These are phyloP conservation scores for Chrysoporthe cubensis DNA, from an alignment of 2,329 filamentous ascomycete genomes.

Conservation along the genomic window DNA sequence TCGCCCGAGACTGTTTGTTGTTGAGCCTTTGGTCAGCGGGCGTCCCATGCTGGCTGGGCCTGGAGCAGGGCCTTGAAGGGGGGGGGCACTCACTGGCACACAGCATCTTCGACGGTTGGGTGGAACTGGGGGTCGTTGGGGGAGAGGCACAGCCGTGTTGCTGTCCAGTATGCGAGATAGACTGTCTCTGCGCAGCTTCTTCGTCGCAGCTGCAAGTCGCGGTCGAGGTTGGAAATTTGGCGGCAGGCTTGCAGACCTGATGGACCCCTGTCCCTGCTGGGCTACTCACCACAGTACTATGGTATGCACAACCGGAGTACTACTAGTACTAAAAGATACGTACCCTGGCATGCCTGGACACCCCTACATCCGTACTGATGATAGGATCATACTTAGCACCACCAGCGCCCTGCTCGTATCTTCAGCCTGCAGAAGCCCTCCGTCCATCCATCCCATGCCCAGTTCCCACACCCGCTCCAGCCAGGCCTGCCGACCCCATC, in stretches of 20 bases:
- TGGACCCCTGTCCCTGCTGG: slow-evolving; percentile 5
- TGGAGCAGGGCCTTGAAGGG: neutral
- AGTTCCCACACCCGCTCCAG: neutral
- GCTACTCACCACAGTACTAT: neutral
- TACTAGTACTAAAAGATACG: neutral
- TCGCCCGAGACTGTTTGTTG: slow-evolving; percentile 81
- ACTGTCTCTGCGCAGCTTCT: neutral
- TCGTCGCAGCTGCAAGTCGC: slow-evolving; percentile 1
- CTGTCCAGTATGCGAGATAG: neutral
- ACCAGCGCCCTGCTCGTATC: neutral
- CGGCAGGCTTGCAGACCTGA: slow-evolving; percentile 11
- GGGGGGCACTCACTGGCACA: slow-evolving; percentile 26
- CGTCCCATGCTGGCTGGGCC: neutral
- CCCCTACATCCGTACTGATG: too few relatives aligned
- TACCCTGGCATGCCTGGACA: too few relatives aligned
- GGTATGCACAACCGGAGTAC: too few relatives aligned
- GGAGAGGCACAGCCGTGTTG: neutral
- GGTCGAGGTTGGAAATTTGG: slow-evolving; percentile 7
- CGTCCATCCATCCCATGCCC: neutral
- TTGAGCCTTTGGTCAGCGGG: slow-evolving; percentile 12
- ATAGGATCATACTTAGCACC: neutral
- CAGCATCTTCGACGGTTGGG: slow-evolving; percentile 22
- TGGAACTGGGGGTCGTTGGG: too few relatives aligned
- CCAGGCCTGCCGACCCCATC: neutral
- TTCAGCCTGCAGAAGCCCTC: neutral